These are phyloP conservation scores for Neoascochyta sp. DNA, from an alignment of 2,329 filamentous ascomycete genomes.

Conservation along the genomic window DNA sequence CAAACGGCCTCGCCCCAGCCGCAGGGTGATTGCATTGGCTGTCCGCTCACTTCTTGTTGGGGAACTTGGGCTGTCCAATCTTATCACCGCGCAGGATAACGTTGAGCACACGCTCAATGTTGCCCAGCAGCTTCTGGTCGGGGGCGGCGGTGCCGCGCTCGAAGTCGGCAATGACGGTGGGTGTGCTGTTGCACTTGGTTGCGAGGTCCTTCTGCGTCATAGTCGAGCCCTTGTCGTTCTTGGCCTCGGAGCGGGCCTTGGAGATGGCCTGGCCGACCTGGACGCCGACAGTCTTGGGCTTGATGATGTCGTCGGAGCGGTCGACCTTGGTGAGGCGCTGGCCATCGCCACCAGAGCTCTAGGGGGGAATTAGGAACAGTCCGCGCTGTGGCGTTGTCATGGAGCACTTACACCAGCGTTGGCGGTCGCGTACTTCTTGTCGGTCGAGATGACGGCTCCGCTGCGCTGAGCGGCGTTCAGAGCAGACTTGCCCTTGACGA, in stretches of 20 bases:
- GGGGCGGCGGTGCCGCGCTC: slow-evolving; percentile 75
- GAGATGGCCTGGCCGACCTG: slow-evolving; percentile 80
- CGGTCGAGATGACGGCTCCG: slow-evolving; percentile 72
- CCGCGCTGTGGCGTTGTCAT: slow-evolving; percentile 1
- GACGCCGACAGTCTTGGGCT: slow-evolving; percentile 80
- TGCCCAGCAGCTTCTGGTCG: slow-evolving; percentile 75
- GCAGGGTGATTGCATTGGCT: too few species aligned
- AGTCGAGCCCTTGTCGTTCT: slow-evolving; percentile 65
- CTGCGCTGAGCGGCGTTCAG: slow-evolving; percentile 86
- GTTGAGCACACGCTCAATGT: slow-evolving; percentile 81
- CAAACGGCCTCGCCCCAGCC: too few species aligned
- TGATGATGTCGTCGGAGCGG: slow-evolving; percentile 94
- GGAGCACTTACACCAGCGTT: slow-evolving; percentile 66
- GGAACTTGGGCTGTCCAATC: slow-evolving; percentile 80
- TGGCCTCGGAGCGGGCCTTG: slow-evolving; percentile 71
- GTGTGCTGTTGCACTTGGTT: slow-evolving; percentile 84
- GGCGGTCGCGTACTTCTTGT: slow-evolving; percentile 82
- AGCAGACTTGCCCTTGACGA: slow-evolving; percentile 76
- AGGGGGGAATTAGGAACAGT: too few species aligned
- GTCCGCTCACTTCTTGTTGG: slow-evolving; percentile 60
- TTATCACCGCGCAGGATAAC: slow-evolving; percentile 81
- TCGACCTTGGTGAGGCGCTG: slow-evolving; percentile 98
- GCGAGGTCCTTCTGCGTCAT: slow-evolving; percentile 91
- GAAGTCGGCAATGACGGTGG: slow-evolving; percentile 74
- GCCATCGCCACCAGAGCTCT: too few species aligned